Evolutionary conservation across 371 early-diverging fungal species (phyloP).

Genomic region (Capillidium heterosporum): DNA sequence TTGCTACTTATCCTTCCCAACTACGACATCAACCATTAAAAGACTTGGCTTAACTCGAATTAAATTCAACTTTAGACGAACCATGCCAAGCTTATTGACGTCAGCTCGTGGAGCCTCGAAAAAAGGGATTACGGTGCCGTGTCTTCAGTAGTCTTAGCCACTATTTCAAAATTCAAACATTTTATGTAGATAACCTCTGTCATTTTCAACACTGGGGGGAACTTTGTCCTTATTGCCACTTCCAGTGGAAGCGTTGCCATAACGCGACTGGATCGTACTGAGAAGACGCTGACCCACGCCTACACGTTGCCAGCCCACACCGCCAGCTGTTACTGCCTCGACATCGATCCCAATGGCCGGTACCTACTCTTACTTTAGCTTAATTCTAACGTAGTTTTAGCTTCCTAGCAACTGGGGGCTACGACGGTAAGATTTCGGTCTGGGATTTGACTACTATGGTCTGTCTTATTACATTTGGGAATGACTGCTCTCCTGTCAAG

Average conservation of each 20-base stretch:
- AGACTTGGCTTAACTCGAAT: background rate
- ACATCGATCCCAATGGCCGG: constrained; percentile 59
- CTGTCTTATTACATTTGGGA: constrained; percentile 8
- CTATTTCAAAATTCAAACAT: constrained; percentile 10
- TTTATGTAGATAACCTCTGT: constrained; percentile 50
- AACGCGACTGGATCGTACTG: constrained; percentile 37
- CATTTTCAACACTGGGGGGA: constrained; percentile 56
- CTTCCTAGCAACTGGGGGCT: constrained; percentile 57
- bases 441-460: constrained; percentile 32
- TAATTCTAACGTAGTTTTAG: too few relatives aligned
- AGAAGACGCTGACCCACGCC: constrained; percentile 31
- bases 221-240: constrained; percentile 58
- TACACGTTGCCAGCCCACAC: constrained; percentile 52
- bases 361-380: too few relatives aligned
- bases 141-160: background rate
- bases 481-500: constrained; percentile 55
- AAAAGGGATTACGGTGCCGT: background rate
- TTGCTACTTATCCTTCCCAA: background rate
- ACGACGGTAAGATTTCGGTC: constrained; percentile 41
- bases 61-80: background rate
- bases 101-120: background rate
- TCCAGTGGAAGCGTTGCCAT: constrained; percentile 55
- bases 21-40: too few relatives aligned
- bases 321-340: constrained; percentile 64
- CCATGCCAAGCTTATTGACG: background rate